These are phyloP conservation scores for Phytophthora melonis DNA, from an alignment of 352 stramenopile species.

Conservation along the genomic window DNA sequence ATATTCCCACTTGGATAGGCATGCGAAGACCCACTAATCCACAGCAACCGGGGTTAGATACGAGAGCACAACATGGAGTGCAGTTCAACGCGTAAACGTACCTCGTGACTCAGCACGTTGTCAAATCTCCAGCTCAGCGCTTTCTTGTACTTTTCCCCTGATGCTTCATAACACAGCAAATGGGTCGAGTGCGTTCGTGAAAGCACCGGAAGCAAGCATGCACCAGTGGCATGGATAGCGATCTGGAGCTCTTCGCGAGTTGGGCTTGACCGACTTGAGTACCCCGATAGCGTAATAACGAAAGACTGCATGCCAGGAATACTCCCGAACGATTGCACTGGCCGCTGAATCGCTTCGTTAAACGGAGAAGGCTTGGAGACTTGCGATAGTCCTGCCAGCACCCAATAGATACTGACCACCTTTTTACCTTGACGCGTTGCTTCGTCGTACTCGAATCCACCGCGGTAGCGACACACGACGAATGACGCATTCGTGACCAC, in stretches of 20 bases:
- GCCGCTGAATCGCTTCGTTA: constrained; percentile 63
- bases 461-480: constrained; percentile 83
- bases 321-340: constrained; percentile 71
- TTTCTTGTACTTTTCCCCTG: constrained; percentile 89
- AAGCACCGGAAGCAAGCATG: constrained; percentile 85
- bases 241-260: constrained; percentile 87
- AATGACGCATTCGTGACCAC: constrained; percentile 84
- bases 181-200: constrained; percentile 87
- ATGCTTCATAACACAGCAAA: constrained; percentile 78
- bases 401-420: constrained; percentile 86
- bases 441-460: constrained; percentile 85
- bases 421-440: constrained; percentile 74
- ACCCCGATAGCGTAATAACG: constrained; percentile 87
- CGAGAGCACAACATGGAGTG: not conserved
- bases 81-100: constrained; percentile 31
- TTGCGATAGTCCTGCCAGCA: constrained; percentile 60
- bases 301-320: constrained; percentile 83
- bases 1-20: constrained; percentile 71
- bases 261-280: constrained; percentile 76
- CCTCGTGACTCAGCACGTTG: constrained; percentile 85
- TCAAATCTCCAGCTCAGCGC: constrained; percentile 82
- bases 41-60: constrained; percentile 4
- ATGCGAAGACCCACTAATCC: constrained; percentile 81
- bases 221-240: constrained; percentile 83
- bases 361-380: constrained; percentile 47